Base-by-base conservation (phyloP, 2,329 filamentous ascomycete species). In the Rhinocladiella mackenziei region DNA sequence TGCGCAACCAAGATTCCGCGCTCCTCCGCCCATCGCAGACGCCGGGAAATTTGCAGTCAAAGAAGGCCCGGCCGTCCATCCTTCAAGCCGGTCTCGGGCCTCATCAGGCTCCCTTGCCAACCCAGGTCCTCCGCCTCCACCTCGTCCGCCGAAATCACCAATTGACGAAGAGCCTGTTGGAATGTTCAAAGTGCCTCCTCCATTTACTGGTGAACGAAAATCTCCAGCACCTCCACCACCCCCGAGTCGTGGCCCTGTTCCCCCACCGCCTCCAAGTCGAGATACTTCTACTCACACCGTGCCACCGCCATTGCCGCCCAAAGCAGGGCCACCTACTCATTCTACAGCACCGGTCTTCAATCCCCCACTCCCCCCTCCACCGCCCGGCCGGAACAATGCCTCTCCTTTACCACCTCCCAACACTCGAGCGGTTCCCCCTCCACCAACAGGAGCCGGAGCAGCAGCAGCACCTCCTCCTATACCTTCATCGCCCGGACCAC, bases 11-110 rank as follows among this genome's bases (percentile, higher is more conserved):
- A 77, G 75, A 57, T 97, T 94, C 69, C 77, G 81, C 54, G 91
- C 87, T 6, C 92, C 92, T 33, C 92, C 92, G 23, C 86, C 91
- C 2, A 68, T 97, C 48, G 80, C 87, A 43, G 89, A 95, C 64
- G 92, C 92, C 45, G 92, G 92, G 26, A 94, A 87, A 65, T 92
- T 80, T 61, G 88, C 84, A 3, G 74, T 82, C 50, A 65, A 71
- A 20, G 69, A 72, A 44, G 65, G 64, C 17, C 72, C 66, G 45
- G 55, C 71, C 14, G 61, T 70, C 9, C 59, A 65, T 22, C 67
- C 66, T 43, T 61, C 76, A 64, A 56, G 71, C 60, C 65, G 73
- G 59, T 63, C 68, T 46, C 62, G 73, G 54, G 75, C 76, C 50
- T 62, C 67, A 11, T 77, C 74, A 7, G 67, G 66, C 25, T 60